Base-by-base conservation (phyloP, 768 basidiomycete genomes). In the Suillus subaureus region DNA sequence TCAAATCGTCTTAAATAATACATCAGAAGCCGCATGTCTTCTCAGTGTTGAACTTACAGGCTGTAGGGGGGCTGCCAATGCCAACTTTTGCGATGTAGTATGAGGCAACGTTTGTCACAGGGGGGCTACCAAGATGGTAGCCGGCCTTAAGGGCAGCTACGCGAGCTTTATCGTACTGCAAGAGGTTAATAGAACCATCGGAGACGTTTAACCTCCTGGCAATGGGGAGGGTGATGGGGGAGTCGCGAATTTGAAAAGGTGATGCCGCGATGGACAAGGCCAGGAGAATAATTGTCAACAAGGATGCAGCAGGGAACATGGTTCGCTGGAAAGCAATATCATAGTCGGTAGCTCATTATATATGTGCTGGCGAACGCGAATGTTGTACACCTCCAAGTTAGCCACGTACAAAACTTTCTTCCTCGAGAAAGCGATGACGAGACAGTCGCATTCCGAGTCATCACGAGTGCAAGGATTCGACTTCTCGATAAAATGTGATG, bases 1-100 rank as follows among this genome's bases (percentile, higher is more conserved):
- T 66, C 21, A 89, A 80, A 1, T 70, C 60, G 74, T 84, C 86
- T 89, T 54, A 35, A 42, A 45, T 55, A 56, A 52, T 18, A 49
- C 57, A 58, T 63, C 39, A 68, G 33, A 51, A 37, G 18, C 11
- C 5, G 28, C 37, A 60, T 40, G 28, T 12, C n/a, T 51, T 40
- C 4, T 21, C 28, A 33, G 49, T 47, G 16, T 23, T 61, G 21
- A 26, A 66, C 81, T 69, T 68, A 85, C 87, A 88, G 31, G 69
- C 74, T 6, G 85, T 88, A 21, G 84, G 73, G 1, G 87, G 87
- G 67, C 70, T 82, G 58, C 88, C 89, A 37, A 89, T 80, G 12
- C 81, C 83, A 33, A 88, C 79, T n/a, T 77, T 69, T 2, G 84
- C 77, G 60, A 75, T 47, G 60, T 68, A 71, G 21, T 74, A 70